Conservation (phyloP, 2,329 filamentous ascomycete species). For the Paecilomyces niveus region DNA sequence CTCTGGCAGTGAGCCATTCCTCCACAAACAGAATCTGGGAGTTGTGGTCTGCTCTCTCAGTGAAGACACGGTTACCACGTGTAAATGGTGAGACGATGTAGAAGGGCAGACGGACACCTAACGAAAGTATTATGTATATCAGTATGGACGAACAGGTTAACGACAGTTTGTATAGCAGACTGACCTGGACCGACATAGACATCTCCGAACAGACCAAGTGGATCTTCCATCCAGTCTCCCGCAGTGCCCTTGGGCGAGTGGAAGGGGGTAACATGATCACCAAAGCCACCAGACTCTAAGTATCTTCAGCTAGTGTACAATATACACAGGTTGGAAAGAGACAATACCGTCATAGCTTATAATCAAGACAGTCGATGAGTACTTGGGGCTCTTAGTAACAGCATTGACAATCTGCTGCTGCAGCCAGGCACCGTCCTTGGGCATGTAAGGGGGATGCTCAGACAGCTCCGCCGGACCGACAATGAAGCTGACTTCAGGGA, state of each 20-base stretch:
- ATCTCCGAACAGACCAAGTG: constrained; percentile 34
- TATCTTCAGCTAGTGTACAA: not conserved
- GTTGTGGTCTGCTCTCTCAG: constrained; percentile 49
- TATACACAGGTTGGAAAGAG: not conserved
- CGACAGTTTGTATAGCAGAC: constrained; percentile 1
- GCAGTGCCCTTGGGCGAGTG: constrained; percentile 43
- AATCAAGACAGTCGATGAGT: constrained; percentile 43
- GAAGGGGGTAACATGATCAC: constrained; percentile 49
- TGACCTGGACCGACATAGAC: constrained; percentile 36
- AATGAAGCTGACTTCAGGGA: constrained; percentile 48
- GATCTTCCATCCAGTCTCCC: constrained; percentile 48
- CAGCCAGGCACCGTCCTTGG: constrained; percentile 49
- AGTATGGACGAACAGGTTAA: not conserved
- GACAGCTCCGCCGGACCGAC: constrained; percentile 45
- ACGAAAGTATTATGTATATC: constrained; percentile 1
- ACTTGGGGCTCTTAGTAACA: constrained; percentile 44
- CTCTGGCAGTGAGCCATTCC: constrained; percentile 41
- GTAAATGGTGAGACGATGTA: constrained; percentile 53
- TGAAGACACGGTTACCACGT: constrained; percentile 47
- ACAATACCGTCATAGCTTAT: constrained; percentile 35
- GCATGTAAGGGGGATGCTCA: constrained; percentile 48
- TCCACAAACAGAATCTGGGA: constrained; percentile 51
- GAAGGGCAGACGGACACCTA: constrained; percentile 46
- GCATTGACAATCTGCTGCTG: constrained; percentile 47
- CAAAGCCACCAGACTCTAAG: constrained; percentile 48